A percentile compares a stretch with the other conserved stretches of the same genome.
Evolutionary conservation across 805 yeast genomes (phyloP).

Genomic region (Kuraishia cidri): DNA sequence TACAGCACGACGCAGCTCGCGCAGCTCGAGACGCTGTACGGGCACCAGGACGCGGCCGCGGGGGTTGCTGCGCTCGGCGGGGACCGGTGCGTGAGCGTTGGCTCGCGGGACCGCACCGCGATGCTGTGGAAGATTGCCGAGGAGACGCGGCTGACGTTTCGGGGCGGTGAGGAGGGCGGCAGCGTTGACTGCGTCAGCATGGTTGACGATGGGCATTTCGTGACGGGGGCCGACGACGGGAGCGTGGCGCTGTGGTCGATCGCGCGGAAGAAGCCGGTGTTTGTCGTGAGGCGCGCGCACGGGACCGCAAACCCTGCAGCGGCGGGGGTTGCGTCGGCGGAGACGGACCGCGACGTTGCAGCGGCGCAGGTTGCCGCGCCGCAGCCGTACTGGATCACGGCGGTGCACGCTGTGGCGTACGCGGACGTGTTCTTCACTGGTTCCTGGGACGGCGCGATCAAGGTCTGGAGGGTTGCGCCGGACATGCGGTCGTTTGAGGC

Average conservation of each 20-base stretch:
- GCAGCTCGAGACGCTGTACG: conserved; percentile 85
- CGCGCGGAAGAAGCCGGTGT: conserved; percentile 82
- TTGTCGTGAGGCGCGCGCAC: conserved; percentile 63
- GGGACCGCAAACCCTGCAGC: conserved; percentile 44
- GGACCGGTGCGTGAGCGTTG: conserved; percentile 94
- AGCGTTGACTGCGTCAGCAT: conserved; percentile 83
- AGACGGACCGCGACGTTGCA: conserved; percentile 23
- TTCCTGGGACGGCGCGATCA: conserved; percentile 74
- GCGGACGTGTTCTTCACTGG: conserved; percentile 82
- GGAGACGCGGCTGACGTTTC: conserved; percentile 85
- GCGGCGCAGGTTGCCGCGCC: conserved; percentile 52
- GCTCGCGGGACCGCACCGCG: conserved; percentile 90
- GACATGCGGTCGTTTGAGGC: conserved; percentile 52
- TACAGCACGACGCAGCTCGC: conserved; percentile 80
- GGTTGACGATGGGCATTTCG: conserved; percentile 88
- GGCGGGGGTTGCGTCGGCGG: conserved; percentile 48
- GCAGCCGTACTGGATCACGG: conserved; percentile 82
- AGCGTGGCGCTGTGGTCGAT: conserved; percentile 83
- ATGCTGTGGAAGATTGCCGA: conserved; percentile 96
- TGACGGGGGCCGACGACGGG: conserved; percentile 95
- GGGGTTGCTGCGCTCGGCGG: conserved; percentile 75
- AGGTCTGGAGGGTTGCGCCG: conserved; percentile 69
- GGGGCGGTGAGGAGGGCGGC: conserved; percentile 84
- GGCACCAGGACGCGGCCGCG: conserved; percentile 86
- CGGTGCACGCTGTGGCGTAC: conserved; percentile 75